Percentiles rank a stretch among this genome's conserved stretches.
These are phyloP conservation scores for Barnettozyma siamensis DNA, from an alignment of 805 yeast species.

Conservation along the genomic window DNA sequence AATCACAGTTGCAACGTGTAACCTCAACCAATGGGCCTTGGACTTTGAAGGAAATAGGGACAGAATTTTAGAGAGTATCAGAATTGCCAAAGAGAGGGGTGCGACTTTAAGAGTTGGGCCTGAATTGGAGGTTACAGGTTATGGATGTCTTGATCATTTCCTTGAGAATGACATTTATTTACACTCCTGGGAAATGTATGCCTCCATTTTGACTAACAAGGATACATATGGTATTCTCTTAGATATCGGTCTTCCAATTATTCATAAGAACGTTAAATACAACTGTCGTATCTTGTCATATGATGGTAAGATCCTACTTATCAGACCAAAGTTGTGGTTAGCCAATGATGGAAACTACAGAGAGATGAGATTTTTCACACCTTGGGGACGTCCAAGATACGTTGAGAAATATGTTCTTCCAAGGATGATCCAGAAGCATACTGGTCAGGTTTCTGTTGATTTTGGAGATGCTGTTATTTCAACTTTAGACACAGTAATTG, in stretches of 20 bases:
- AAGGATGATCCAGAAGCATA: constrained; percentile 52
- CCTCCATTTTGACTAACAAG: constrained; percentile 60
- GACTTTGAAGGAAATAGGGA: constrained; percentile 97
- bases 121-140: constrained; percentile 90
- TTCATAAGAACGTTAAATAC: constrained; percentile 82
- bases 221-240: constrained; percentile 71
- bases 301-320: constrained; percentile 72
- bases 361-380: constrained; percentile 95
- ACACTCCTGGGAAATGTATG: constrained; percentile 94
- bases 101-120: constrained; percentile 94
- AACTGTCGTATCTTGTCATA: constrained; percentile 84
- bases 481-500: constrained; percentile 81
- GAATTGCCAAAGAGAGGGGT: constrained; percentile 64
- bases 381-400: constrained; percentile 79
- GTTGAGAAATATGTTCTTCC: constrained; percentile 76
- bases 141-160: constrained; percentile 92
- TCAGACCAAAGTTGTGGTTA: constrained; percentile 87
- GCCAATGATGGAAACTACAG: constrained; percentile 98
- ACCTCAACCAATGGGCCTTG: constrained; percentile 96
- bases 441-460: constrained; percentile 62
- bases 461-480: constrained; percentile 90
- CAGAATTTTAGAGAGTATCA: constrained; percentile 77
- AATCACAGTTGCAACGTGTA: constrained; percentile 88
- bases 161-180: constrained; percentile 81
- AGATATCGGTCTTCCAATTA: constrained; percentile 93